These are phyloP conservation scores for Phlyctochytrium planicorne DNA, from an alignment of 192 early-diverging fungal species.

Conservation along the genomic window DNA sequence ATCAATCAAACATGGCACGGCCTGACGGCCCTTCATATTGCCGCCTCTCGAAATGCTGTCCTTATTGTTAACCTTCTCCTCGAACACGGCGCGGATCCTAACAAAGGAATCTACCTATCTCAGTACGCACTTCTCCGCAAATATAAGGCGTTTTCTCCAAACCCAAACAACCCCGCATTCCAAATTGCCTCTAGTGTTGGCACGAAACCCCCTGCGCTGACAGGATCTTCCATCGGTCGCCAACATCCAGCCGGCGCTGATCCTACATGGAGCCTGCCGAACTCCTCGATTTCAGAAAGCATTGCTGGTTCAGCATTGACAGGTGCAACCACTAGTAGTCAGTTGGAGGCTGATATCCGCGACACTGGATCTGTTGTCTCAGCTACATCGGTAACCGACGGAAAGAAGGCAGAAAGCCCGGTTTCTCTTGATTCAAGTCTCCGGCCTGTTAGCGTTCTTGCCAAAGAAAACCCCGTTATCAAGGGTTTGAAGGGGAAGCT, in stretches of 20 bases:
- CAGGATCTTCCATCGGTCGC: not conserved
- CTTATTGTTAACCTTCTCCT: conserved; percentile 39
- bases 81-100: conserved; percentile 43
- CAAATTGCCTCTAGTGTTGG: not conserved
- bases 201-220: not conserved
- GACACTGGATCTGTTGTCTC: not conserved
- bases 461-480: not conserved
- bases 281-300: too few species aligned
- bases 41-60: conserved; percentile 33
- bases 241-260: not conserved
- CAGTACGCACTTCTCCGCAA: conserved; percentile 42
- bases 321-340: not conserved
- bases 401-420: not conserved
- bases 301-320: not conserved
- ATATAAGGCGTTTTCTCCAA: conserved; percentile 29
- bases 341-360: too few species aligned
- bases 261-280: not conserved
- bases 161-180: not conserved
- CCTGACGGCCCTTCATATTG: conserved; percentile 49
- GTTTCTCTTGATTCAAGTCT: not conserved
- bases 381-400: not conserved
- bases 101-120: conserved; percentile 26
- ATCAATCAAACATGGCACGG: conserved; percentile 53
- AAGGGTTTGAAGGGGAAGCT: not conserved
- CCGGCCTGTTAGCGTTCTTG: not conserved